Conservation (phyloP, 768 basidiomycete species). For the Paxillus involutus region DNA sequence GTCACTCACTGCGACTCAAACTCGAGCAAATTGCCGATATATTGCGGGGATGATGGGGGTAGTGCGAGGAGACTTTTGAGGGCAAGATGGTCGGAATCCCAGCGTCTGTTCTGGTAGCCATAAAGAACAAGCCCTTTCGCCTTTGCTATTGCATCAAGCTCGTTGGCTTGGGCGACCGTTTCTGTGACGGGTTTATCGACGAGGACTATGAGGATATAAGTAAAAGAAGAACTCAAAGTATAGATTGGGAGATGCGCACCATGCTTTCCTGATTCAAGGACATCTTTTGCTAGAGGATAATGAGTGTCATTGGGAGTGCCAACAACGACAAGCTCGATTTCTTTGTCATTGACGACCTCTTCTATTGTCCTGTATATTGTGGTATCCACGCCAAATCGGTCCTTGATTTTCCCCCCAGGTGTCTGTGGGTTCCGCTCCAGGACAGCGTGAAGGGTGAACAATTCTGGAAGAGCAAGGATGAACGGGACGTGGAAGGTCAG, state of each 20-base stretch:
- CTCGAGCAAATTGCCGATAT: conserved; percentile 62
- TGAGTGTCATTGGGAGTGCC: conserved; percentile 77
- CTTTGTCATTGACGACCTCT: conserved; percentile 56
- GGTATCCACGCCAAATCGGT: conserved; percentile 57
- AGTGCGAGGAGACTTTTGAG: conserved; percentile 57
- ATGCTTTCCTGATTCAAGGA: conserved; percentile 70
- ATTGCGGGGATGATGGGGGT: conserved; percentile 48
- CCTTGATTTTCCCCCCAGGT: conserved; percentile 62
- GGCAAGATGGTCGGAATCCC: conserved; percentile 77
- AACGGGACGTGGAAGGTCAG: conserved; percentile 83
- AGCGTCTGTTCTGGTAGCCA: conserved; percentile 73
- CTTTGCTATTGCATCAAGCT: conserved; percentile 59
- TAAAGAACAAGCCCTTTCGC: conserved; percentile 64
- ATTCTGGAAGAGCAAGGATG: conserved; percentile 65
- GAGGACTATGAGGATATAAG: conserved; percentile 46
- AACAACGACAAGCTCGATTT: conserved; percentile 68
- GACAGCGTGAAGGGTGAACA: conserved; percentile 73
- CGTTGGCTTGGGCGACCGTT: conserved; percentile 54
- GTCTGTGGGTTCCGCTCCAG: conserved; percentile 67
- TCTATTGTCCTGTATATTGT: conserved; percentile 63
- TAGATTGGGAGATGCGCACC: conserved; percentile 38
- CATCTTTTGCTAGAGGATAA: conserved; percentile 63
- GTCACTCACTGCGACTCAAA: conserved; percentile 70
- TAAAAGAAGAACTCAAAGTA: background rate
- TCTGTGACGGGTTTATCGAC: conserved; percentile 81